A percentile compares a stretch with the other conserved stretches of the same genome.
phyloP scores from a whole-genome alignment of 106 monocot genomes.

The Platanthera zijinensis region DNA sequence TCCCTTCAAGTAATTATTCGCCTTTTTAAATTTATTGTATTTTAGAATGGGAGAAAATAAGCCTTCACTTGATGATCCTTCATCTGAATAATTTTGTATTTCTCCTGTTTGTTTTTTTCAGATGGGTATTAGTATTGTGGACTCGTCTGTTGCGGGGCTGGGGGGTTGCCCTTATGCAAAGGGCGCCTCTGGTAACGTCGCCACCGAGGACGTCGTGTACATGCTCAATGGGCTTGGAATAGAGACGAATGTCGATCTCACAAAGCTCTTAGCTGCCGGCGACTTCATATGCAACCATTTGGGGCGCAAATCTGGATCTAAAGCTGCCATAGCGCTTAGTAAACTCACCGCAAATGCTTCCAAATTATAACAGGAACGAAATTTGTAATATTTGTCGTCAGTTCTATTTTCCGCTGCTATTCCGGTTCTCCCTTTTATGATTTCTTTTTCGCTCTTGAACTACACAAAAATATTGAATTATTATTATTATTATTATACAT shows the following conservation, averaged over 20 bases:
- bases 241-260: background rate
- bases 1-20: slow-evolving; percentile 49
- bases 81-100: background rate
- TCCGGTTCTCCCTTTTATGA: no score
- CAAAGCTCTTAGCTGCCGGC: slow-evolving; percentile 4
- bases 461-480: no score
- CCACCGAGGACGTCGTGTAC: slow-evolving; percentile 11
- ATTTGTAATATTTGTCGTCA: no score
- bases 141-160: slow-evolving; percentile 6
- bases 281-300: slow-evolving; percentile 12
- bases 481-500: no score
- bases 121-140: slow-evolving; percentile 10
- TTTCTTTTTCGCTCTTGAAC: no score
- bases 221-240: slow-evolving; percentile 11
- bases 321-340: slow-evolving; percentile 5
- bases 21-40: background rate
- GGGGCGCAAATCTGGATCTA: slow-evolving; percentile 8
- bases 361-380: background rate
- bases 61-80: background rate
- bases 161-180: slow-evolving; percentile 9
- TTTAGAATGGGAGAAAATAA: no score
- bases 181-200: slow-evolving; percentile 7
- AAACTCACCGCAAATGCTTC: slow-evolving; percentile 2
- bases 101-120: background rate
- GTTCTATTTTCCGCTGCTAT: no score